Evolutionary conservation across 768 basidiomycete species (phyloP).

Genomic region (Agaricus sinodeliciosus): DNA sequence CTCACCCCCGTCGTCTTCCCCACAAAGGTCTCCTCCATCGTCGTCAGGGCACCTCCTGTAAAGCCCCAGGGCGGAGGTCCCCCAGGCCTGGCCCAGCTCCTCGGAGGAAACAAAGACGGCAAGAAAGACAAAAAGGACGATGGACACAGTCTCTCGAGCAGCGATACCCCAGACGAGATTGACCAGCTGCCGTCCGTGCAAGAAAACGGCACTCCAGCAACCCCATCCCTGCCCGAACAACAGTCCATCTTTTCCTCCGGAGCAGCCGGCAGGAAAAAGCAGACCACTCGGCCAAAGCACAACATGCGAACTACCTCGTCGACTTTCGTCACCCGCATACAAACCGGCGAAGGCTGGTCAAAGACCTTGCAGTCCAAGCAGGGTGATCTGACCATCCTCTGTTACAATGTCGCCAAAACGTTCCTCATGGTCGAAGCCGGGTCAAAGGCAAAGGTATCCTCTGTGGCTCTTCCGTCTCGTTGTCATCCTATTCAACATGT

Average conservation of each 20-base stretch:
- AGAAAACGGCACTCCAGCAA: slow-evolving; percentile 31
- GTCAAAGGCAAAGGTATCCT: slow-evolving; percentile 70
- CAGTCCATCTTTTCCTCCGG: slow-evolving; percentile 56
- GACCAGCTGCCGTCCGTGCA: slow-evolving; percentile 30
- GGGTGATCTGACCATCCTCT: slow-evolving; percentile 81
- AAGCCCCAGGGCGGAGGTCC: slow-evolving; percentile 46
- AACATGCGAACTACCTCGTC: slow-evolving; percentile 89
- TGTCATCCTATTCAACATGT: not conserved
- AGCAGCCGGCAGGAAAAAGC: slow-evolving; percentile 54
- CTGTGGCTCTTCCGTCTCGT: not conserved
- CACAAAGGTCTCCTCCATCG: slow-evolving; percentile 55
- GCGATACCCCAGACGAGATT: slow-evolving; percentile 66
- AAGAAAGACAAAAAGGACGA: slow-evolving; percentile 59
- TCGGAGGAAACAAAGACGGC: slow-evolving; percentile 60
- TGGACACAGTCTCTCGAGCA: slow-evolving; percentile 74
- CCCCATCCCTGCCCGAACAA: slow-evolving; percentile 32
- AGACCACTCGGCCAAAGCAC: slow-evolving; percentile 71
- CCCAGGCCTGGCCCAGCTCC: slow-evolving; percentile 61
- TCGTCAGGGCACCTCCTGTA: slow-evolving; percentile 53
- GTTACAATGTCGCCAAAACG: slow-evolving; percentile 82
- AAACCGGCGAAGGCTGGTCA: slow-evolving; percentile 70
- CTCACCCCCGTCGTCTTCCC: slow-evolving; percentile 40
- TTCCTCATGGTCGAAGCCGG: slow-evolving; percentile 85
- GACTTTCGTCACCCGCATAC: slow-evolving; percentile 85
- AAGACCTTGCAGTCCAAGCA: slow-evolving; percentile 69